Conservation (phyloP, 2,329 filamentous ascomycete species). For the Xylaria arbuscula region DNA sequence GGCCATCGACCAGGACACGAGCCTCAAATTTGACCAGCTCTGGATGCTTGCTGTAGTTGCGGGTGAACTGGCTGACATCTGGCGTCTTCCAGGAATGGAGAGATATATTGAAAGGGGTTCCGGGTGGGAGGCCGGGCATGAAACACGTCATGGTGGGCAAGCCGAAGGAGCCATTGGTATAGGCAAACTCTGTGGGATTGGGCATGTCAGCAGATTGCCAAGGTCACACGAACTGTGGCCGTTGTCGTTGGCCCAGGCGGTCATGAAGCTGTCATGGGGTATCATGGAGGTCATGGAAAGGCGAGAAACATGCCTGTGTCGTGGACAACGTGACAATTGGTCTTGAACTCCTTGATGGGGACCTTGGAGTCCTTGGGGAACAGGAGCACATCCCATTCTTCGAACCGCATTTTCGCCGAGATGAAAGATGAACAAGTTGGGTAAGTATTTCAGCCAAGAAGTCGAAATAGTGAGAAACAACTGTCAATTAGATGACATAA, state of each 20-base stretch:
- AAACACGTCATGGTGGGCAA: slow-evolving; percentile 79
- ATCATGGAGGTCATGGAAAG: not conserved
- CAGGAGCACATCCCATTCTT: slow-evolving; percentile 86
- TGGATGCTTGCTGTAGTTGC: slow-evolving; percentile 65
- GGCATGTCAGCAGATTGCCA: slow-evolving; percentile 19
- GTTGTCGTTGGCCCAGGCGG: slow-evolving; percentile 20
- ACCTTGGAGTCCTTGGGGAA: slow-evolving; percentile 75
- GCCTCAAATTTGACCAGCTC: slow-evolving; percentile 72
- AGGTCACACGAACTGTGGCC: not conserved
- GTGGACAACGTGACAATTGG: slow-evolving; percentile 76
- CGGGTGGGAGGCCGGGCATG: slow-evolving; percentile 70
- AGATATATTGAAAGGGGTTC: slow-evolving; percentile 75
- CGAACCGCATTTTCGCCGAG: slow-evolving; percentile 75
- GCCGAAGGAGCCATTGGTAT: slow-evolving; percentile 59
- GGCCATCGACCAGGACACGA: slow-evolving; percentile 75
- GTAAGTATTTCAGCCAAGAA: slow-evolving; percentile 41
- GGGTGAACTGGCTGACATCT: slow-evolving; percentile 66
- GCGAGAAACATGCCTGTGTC: slow-evolving; percentile 55
- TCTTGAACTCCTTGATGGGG: slow-evolving; percentile 85
- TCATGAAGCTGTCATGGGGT: too few species aligned
- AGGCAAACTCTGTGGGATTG: slow-evolving; percentile 60
- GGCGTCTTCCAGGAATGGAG: slow-evolving; percentile 79
- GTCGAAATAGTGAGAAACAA: slow-evolving; percentile 33
- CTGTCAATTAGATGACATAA: slow-evolving; percentile 43
- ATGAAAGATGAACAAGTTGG: slow-evolving; percentile 36